Evolutionary conservation across 345 rosid species (phyloP), one percentile per base, ranked within the genome.

Genomic region (Trapa bicornis): DNA sequence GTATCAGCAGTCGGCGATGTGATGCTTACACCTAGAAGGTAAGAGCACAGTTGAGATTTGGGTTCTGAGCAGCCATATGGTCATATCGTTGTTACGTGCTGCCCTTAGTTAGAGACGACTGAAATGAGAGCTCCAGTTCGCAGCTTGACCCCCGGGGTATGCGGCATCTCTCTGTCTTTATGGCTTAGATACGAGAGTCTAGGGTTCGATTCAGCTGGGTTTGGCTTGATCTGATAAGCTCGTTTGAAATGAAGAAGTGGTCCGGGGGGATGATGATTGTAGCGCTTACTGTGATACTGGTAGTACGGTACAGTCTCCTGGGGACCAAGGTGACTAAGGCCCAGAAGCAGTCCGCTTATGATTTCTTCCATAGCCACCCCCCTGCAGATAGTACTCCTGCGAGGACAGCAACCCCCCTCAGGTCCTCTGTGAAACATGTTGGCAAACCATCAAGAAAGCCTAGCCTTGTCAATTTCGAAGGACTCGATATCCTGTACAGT

Each of bases 261-360:
- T 87, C 83, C 1, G 91, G 89, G 70, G 98, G 96, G n/a, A 50
- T 85, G 75, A 80, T 76, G 65, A 70, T 84, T 66, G 35, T 78
- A 63, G 85, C 80, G 73, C 87, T 88, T 68, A 80, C 86, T 64
- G 5, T 84, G 36, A 75, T 89, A 70, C 77, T 85, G 72, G 13
- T 86, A 62, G n/a, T 83, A 54, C 77, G 81, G 53, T 86, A 86
- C 74, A 77, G 83, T 74, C 75, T 81, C 67, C 71, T 83, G 42
- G 84, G 73, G 69, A 75, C 66, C 35, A 75, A 70, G 68, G 73
- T 82, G 67, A 39, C 64, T 54, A 65, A 56, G 63, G 61, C 39
- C 22, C 66, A 71, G 54, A 71, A 70, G 71, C 82, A 92, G 65
- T 66, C 87, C 0, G 87, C 78, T 0, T 78, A 85, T 56, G 83